Evolutionary conservation across 2,329 filamentous ascomycete genomes (phyloP).

Genomic region (Hypoxylon sp.): DNA sequence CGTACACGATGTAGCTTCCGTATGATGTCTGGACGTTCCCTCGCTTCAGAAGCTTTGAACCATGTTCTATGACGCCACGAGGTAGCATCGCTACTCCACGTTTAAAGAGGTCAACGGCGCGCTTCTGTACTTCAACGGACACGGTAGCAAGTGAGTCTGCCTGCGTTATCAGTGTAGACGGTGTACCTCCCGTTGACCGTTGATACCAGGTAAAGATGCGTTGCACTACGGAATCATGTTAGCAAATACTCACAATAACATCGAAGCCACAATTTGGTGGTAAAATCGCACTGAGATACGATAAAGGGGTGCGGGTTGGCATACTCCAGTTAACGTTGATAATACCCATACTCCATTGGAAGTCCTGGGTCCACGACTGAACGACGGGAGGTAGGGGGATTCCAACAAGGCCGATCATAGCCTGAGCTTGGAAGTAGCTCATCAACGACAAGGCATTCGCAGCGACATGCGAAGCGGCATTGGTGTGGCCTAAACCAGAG

Average conservation of each 20-base stretch:
- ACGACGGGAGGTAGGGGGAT: slow-evolving; percentile 90
- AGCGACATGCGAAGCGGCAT: slow-evolving; percentile 94
- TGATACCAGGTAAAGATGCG: slow-evolving; percentile 95
- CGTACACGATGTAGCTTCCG: slow-evolving; percentile 76
- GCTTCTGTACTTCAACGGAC: slow-evolving; percentile 87
- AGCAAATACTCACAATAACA: slow-evolving; percentile 10
- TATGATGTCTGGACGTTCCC: slow-evolving; percentile 67
- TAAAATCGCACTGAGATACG: not conserved
- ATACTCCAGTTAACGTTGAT: slow-evolving; percentile 81
- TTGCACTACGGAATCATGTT: slow-evolving; percentile 71
- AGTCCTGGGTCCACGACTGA: slow-evolving; percentile 94
- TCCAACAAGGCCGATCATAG: slow-evolving; percentile 87
- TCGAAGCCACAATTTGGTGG: not conserved
- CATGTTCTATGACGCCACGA: slow-evolving; percentile 56
- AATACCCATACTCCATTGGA: slow-evolving; percentile 98
- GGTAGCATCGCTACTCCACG: slow-evolving; percentile 70
- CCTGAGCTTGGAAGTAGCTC: slow-evolving; percentile 93
- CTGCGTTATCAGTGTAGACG: slow-evolving; percentile 82
- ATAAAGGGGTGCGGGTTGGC: slow-evolving; percentile 27
- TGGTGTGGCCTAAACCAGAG: slow-evolving; percentile 91
- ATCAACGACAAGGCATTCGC: slow-evolving; percentile 95
- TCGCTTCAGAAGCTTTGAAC: slow-evolving; percentile 65
- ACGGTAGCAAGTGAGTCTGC: slow-evolving; percentile 80
- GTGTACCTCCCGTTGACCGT: slow-evolving; percentile 88
- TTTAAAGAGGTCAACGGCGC: slow-evolving; percentile 65